Evolutionary conservation across 1,284 basidiomycete species (phyloP).

Genomic region (Trametes sp.): DNA sequence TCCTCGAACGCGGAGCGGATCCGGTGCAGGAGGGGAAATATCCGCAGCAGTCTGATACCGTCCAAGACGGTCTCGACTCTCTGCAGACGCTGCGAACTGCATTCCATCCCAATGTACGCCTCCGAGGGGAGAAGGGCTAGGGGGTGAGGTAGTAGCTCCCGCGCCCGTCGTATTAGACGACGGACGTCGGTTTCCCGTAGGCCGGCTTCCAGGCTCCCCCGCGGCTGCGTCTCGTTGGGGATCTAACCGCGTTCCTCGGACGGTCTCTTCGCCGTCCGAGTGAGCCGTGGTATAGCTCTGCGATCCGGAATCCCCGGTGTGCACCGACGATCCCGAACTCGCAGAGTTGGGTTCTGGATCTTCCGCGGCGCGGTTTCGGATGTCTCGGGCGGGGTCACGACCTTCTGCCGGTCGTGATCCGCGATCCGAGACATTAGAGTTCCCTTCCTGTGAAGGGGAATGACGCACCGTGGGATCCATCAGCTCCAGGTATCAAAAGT

Average conservation of each 20-base stretch:
- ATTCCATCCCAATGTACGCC: not conserved
- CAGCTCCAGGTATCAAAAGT: not conserved
- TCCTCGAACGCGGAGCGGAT: not conserved
- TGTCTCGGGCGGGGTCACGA: not conserved
- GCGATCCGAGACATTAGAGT: not conserved
- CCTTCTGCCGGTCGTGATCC: not conserved
- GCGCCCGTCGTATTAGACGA: not conserved
- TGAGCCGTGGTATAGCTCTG: not conserved
- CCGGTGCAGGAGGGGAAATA: not conserved
- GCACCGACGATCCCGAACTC: not conserved
- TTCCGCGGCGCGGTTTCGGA: not conserved
- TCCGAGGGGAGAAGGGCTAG: not conserved
- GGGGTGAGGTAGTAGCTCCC: not conserved
- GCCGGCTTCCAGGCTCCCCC: not conserved
- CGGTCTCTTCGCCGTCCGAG: not conserved
- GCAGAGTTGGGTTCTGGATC: not conserved
- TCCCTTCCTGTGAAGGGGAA: not conserved
- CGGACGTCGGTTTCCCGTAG: not conserved
- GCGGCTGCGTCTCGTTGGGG: not conserved
- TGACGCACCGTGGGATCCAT: not conserved
- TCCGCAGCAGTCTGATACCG: not conserved
- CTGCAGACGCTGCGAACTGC: not conserved
- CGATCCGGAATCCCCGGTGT: not conserved
- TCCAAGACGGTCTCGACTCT: not conserved
- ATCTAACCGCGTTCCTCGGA: not conserved